phyloP scores from a whole-genome alignment of 441 rosid species.

The Pelargonium fulgidum region DNA sequence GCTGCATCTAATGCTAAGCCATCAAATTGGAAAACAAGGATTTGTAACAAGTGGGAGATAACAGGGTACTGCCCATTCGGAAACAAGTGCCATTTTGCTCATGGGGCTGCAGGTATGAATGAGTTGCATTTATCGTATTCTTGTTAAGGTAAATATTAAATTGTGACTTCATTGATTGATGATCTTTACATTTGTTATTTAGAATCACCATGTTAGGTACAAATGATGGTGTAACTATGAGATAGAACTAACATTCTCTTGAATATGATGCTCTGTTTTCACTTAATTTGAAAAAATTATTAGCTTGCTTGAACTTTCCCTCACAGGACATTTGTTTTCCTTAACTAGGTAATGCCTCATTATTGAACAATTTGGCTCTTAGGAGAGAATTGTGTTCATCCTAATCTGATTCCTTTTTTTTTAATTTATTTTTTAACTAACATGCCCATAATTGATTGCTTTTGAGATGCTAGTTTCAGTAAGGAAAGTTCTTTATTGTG shows the following conservation, averaged over 20 bases:
- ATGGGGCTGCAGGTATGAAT: conserved; percentile 65
- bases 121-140: neutral
- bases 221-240: too few species aligned
- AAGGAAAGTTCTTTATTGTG: neutral
- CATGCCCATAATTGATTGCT: neutral
- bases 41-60: conserved; percentile 83
- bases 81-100: conserved; percentile 81
- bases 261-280: too few species aligned
- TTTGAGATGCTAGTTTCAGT: neutral
- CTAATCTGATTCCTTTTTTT: too few species aligned
- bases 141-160: neutral
- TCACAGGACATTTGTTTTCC: neutral
- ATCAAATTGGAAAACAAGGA: conserved; percentile 81
- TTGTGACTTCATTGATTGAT: conserved; percentile 9
- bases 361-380: neutral
- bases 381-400: neutral
- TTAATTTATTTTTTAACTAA: neutral
- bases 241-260: too few species aligned
- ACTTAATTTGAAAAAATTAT: neutral
- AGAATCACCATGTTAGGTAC: too few species aligned
- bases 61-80: conserved; percentile 84
- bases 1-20: conserved; percentile 44
- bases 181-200: neutral
- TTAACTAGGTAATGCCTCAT: neutral
- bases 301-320: conserved; percentile 11